Conservation (phyloP, 768 basidiomycete genomes). For the Mycena venus region DNA sequence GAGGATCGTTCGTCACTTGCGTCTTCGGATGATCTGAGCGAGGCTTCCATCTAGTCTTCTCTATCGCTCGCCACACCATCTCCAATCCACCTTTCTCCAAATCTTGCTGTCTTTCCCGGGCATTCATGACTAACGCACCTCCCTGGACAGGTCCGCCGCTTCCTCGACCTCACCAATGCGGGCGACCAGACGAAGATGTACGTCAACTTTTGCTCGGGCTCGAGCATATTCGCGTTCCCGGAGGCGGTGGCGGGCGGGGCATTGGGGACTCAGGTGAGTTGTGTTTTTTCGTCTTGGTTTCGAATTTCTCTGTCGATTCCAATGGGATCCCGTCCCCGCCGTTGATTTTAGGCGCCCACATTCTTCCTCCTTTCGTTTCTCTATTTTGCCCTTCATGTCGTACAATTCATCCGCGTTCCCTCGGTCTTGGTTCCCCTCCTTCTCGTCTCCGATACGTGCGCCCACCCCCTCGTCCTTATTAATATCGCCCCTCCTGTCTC, state of each 20-base stretch:
- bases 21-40: too few relatives aligned
- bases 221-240: conserved; percentile 18
- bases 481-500: too few relatives aligned
- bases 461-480: too few relatives aligned
- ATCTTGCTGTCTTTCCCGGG: background rate
- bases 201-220: conserved; percentile 31
- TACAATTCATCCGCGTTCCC: too few relatives aligned
- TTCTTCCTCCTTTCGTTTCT: background rate
- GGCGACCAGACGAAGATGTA: conserved; percentile 22
- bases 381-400: too few relatives aligned
- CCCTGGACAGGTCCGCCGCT: conserved; percentile 34
- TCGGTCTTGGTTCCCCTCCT: too few relatives aligned
- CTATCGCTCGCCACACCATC: too few relatives aligned
- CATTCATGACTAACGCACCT: too few relatives aligned
- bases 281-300: background rate
- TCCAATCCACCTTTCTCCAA: too few relatives aligned
- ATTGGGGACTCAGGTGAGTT: conserved; percentile 11
- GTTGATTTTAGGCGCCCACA: background rate
- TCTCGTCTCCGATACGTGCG: too few relatives aligned
- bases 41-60: too few relatives aligned
- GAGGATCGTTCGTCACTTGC: too few relatives aligned
- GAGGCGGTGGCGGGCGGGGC: conserved; percentile 23
- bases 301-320: background rate
- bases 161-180: conserved; percentile 26
- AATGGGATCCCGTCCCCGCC: background rate